Evolutionary conservation across 1,139 yeast species (phyloP).

Genomic region (Yamadazyma atlantica): DNA sequence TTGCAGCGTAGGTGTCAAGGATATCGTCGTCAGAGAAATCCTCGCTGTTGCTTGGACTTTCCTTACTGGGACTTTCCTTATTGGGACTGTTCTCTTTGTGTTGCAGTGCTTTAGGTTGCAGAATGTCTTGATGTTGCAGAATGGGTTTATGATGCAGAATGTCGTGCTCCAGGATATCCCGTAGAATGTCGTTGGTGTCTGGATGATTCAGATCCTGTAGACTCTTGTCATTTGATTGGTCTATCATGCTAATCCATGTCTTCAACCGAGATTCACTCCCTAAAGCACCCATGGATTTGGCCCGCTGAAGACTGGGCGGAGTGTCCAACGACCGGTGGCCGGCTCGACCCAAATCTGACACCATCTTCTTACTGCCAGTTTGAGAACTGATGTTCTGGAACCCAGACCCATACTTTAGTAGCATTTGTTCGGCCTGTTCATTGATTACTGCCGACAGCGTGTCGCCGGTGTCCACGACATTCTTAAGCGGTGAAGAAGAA

Average conservation of each 20-base stretch:
- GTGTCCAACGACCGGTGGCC: slow-evolving; percentile 9
- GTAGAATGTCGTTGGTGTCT: not conserved
- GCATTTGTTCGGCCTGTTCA: slow-evolving; percentile 36
- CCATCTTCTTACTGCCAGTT: slow-evolving; percentile 26
- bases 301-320: slow-evolving; percentile 26
- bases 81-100: too few relatives aligned
- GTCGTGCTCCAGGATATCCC: too few relatives aligned
- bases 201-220: not conserved
- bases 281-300: slow-evolving; percentile 30
- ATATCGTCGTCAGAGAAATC: slow-evolving; percentile 16
- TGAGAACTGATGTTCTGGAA: slow-evolving; percentile 25
- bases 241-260: slow-evolving; percentile 8
- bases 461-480: slow-evolving; percentile 11
- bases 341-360: slow-evolving; percentile 23
- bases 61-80: not conserved
- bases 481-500: slow-evolving; percentile 40
- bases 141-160: too few relatives aligned
- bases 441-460: slow-evolving; percentile 21
- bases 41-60: not conserved
- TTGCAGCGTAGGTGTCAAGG: slow-evolving; percentile 15
- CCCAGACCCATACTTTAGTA: slow-evolving; percentile 39
- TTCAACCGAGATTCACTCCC: slow-evolving; percentile 3
- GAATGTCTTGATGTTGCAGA: not conserved
- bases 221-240: slow-evolving; percentile 3
- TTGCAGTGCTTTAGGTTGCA: not conserved